These are phyloP conservation scores for Poa pratensis DNA, from an alignment of 176 grass and related monocot species.

Conservation along the genomic window DNA sequence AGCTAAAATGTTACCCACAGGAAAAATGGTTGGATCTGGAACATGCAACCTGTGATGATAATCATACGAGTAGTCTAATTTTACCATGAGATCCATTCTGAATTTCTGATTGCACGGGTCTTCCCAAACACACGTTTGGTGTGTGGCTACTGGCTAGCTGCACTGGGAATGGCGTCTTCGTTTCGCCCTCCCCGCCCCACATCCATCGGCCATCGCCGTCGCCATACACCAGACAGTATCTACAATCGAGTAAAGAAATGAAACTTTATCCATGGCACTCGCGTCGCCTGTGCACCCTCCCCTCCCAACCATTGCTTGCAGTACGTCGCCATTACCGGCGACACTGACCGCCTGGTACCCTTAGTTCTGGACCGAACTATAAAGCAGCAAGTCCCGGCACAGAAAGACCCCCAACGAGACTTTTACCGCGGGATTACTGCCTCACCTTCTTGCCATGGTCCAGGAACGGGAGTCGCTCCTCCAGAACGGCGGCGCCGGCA, in stretches of 20 bases:
- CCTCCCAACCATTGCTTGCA: background rate
- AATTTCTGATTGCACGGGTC: background rate
- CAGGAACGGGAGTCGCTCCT: conserved; percentile 55
- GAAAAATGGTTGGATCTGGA: background rate
- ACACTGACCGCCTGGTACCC: background rate
- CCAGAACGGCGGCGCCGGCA: background rate
- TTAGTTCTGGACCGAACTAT: conserved; percentile 16
- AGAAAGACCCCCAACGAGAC: background rate
- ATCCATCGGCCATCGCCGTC: conserved; percentile 15
- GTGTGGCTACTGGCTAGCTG: background rate
- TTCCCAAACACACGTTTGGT: background rate
- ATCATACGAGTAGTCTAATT: background rate
- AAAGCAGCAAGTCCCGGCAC: background rate
- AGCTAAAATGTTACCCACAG: background rate
- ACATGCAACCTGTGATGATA: background rate
- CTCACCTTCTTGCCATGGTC: conserved; percentile 14
- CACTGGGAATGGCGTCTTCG: background rate
- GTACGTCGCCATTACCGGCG: conserved; percentile 20
- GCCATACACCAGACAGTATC: conserved; percentile 11
- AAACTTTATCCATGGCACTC: background rate
- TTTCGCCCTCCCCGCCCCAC: background rate
- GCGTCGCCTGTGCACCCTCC: background rate
- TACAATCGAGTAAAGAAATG: background rate
- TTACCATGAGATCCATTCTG: background rate
- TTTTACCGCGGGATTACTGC: background rate